These are phyloP conservation scores for Parachaetomium inaequale DNA, from an alignment of 495 filamentous ascomycete genomes.

Conservation along the genomic window DNA sequence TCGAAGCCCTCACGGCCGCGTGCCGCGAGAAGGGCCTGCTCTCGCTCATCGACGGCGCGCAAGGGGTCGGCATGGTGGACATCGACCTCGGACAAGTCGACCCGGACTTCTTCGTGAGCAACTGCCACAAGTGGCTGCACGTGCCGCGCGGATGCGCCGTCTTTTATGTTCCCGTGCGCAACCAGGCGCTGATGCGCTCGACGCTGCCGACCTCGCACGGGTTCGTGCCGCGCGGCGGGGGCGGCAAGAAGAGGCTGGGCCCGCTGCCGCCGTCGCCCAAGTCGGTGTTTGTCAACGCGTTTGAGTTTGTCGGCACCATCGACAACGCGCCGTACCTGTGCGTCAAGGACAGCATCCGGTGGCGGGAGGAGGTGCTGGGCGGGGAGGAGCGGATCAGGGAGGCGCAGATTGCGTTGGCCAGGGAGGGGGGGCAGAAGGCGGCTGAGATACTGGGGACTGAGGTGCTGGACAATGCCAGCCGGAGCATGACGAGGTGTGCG, in stretches of 20 bases:
- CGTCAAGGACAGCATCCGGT: constrained; percentile 65
- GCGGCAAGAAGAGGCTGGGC: constrained; percentile 37
- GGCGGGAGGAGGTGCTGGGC: constrained; percentile 63
- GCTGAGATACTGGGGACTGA: constrained; percentile 65
- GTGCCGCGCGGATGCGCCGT: constrained; percentile 77
- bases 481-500: constrained; percentile 42
- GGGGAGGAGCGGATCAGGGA: constrained; percentile 65
- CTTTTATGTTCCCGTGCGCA: constrained; percentile 68
- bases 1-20: constrained; percentile 58
- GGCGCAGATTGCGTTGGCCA: constrained; percentile 57
- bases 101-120: constrained; percentile 80
- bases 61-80: constrained; percentile 73
- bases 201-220: constrained; percentile 71
- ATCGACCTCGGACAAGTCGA: constrained; percentile 60
- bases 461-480: constrained; percentile 58
- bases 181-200: constrained; percentile 70
- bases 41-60: constrained; percentile 72
- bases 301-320: constrained; percentile 73
- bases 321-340: constrained; percentile 70
- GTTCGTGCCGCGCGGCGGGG: constrained; percentile 39
- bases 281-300: constrained; percentile 62
- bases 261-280: constrained; percentile 47
- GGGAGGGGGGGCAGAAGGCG: constrained; percentile 54
- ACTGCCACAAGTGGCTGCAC: constrained; percentile 91
- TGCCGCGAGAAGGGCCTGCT: constrained; percentile 63